phyloP scores from a whole-genome alignment of 345 rosid species.

The Gossypium ekmanianum region DNA sequence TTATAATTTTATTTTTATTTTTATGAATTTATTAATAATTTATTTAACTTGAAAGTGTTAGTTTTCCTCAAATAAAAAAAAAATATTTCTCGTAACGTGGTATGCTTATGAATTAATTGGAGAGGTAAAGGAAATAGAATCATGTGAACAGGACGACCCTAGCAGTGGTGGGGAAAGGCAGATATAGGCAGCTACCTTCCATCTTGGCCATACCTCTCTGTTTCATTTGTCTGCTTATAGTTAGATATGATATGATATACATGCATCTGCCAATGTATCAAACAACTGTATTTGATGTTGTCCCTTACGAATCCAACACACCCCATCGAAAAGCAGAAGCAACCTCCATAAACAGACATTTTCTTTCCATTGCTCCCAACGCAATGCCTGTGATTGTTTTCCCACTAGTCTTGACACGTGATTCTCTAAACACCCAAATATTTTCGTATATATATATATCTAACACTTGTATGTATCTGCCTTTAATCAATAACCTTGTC shows the following conservation, averaged over 20 bases:
- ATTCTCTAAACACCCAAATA: constrained; percentile 12
- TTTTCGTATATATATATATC: background rate
- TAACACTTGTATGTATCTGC: background rate
- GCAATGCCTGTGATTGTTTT: constrained; percentile 7
- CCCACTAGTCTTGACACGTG: constrained; percentile 13
- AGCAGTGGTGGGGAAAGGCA: background rate
- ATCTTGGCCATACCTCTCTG: background rate
- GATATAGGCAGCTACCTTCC: background rate
- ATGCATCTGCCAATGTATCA: constrained; percentile 17
- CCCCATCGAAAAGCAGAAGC: constrained; percentile 4
- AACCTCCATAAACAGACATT: constrained; percentile 22
- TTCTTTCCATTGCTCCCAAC: constrained; percentile 17
- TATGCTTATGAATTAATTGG: background rate
- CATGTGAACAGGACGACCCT: background rate
- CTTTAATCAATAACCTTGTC: constrained; percentile 19
- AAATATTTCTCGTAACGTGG: too few species aligned
- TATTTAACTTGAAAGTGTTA: too few species aligned
- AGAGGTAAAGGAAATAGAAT: background rate
- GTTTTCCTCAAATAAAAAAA: too few species aligned
- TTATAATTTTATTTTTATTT: too few species aligned
- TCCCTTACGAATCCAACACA: background rate
- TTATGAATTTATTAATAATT: too few species aligned
- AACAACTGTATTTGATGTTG: constrained; percentile 20
- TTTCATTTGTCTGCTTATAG: background rate
- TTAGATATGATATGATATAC: background rate